Evolutionary conservation across 2,329 filamentous ascomycete genomes (phyloP), one percentile per base, ranked within the genome.

Genomic region (Arachnomyces sp.): DNA sequence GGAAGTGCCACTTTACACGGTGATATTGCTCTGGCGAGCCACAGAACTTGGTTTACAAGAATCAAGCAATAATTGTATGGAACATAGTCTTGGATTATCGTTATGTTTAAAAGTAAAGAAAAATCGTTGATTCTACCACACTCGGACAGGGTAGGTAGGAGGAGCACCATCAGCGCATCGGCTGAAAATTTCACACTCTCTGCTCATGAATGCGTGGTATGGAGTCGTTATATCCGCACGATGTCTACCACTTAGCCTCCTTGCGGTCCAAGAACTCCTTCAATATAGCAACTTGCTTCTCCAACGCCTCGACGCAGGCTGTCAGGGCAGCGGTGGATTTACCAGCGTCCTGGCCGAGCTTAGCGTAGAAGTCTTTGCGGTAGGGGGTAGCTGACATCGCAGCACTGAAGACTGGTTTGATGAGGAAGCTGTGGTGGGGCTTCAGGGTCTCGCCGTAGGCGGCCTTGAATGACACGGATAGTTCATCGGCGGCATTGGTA

Each of bases 331-430:
- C 58, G 37, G 72, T 54, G 36, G 92, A 81, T 64, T 81, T 77
- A 9, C 56, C 57, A 25, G 52, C 45, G 43, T 65, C 56, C 7
- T 54, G 45, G 20, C 49, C 88, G 32, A 98, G 73, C 76, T 95
- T 94, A 49, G 67, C 67, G 63, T 95, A 96, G 61, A 98, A 96
- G 65, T 90, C 85, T 62, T 85, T 86, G 52, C 90, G 79, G 74
- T 95, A 94, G 2, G 92, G 92, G 51, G 84, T 90, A 13, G 88
- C 89, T 53, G 78, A 77, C 88, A 98, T 94, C 61, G 90, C 90
- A 46, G 88, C 83, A 54, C 76, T 84, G 76, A 96, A 96, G 59
- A 95, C 74, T 45, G 87, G 87, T 75, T 94, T 94, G 55, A 95
- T 71, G 47, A 95, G 55, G 66, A 94, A 88, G 59, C 74, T 79